Percentiles rank a stretch among this genome's conserved stretches.
phyloP scores from a whole-genome alignment of 2,329 filamentous ascomycete species.

The Cercospora sp. region DNA sequence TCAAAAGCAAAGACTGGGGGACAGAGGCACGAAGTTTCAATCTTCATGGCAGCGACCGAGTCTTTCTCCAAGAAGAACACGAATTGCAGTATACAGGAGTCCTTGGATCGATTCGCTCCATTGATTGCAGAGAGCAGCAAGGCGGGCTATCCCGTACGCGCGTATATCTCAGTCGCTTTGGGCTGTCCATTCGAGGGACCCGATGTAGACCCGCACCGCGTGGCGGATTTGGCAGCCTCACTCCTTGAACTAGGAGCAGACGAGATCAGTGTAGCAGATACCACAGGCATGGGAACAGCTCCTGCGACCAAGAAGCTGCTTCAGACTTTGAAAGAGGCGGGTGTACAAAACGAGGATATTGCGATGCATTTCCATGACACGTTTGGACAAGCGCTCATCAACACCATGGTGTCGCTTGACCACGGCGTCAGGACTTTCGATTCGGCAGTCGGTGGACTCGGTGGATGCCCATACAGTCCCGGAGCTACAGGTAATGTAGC shows the following conservation, averaged over 20 bases:
- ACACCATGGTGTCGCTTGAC: conserved; percentile 73
- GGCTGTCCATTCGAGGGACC: conserved; percentile 75
- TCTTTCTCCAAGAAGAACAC: conserved; percentile 78
- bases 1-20: conserved; percentile 50
- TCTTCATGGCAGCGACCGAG: conserved; percentile 82
- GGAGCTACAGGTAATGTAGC: conserved; percentile 85
- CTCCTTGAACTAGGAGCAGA: conserved; percentile 85
- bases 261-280: conserved; percentile 87
- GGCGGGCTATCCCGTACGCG: conserved; percentile 67
- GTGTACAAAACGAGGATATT: conserved; percentile 67
- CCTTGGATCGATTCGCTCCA: conserved; percentile 66
- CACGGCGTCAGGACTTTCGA: conserved; percentile 79
- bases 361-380: conserved; percentile 87
- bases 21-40: conserved; percentile 64
- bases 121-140: conserved; percentile 69
- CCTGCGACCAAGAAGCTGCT: conserved; percentile 66
- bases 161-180: conserved; percentile 77
- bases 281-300: conserved; percentile 86
- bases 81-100: conserved; percentile 75
- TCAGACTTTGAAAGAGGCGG: conserved; percentile 64
- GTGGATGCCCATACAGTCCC: conserved; percentile 81
- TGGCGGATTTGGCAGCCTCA: conserved; percentile 61
- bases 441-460: conserved; percentile 74
- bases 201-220: conserved; percentile 59
- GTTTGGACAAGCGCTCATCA: conserved; percentile 81